Base-by-base conservation (phyloP, 2,329 filamentous ascomycete species). In the Colletotrichum sp. region DNA sequence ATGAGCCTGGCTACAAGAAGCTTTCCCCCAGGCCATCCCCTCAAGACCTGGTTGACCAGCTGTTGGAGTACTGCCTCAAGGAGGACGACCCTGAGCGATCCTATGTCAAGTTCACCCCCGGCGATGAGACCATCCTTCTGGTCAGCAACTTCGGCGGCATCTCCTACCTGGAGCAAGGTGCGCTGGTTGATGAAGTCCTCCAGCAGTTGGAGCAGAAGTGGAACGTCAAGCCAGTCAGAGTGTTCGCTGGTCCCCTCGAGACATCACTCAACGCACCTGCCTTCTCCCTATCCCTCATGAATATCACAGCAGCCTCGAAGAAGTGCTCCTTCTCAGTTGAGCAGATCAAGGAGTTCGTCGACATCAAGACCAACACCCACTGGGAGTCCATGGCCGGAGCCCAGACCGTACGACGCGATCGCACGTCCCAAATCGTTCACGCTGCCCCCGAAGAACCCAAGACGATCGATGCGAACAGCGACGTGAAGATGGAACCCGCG, bases 241-340 rank as follows among this genome's bases (percentile, higher is more conserved):
- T 94, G 68, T 88, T 91, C 68, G 85, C 89, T 0, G 93, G 93
- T 2, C 92, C 91, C 32, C 89, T 93, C 72, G 94, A 95, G 88
- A 95, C 93, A 0, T 94, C 92, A 19, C 88, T 95, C 79, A 95
- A 95, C 78, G 93, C 92, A 0, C 89, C 93, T 0, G 93, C 93
- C 0, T 95, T 95, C 80, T 93, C 92, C 16, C 88, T 95, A 8
- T 93, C 92, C 5, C 79, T 95, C 65, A 85, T 94, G 80, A 94
- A 93, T 81, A 81, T 92, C 52, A 88, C 88, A 0, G 87, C 86
- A 1, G 86, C 88, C 0, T 86, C 89, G 0, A 80, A 80, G 65
- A 85, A 85, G 75, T 88, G 86, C 80, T 78, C 83, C 3, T 90
- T 90, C 81, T 87, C 87, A 1, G 83, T 82, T 44, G 86, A 85